Evolutionary conservation across 2,329 filamentous ascomycete species (phyloP), one percentile per base, ranked within the genome.

Genomic region (Stagonosporopsis chrysanthemi): DNA sequence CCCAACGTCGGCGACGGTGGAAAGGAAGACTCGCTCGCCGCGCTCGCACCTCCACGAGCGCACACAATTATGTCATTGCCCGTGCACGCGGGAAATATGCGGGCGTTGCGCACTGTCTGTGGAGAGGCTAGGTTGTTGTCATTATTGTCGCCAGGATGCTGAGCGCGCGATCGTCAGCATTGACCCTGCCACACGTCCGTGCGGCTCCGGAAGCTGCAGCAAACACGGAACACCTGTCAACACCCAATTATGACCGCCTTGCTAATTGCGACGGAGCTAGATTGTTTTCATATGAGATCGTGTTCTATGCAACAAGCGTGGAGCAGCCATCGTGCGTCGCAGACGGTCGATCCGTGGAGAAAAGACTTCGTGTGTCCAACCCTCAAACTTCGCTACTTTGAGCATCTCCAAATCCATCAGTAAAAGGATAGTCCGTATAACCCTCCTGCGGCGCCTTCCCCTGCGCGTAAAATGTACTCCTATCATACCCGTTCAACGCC

Each of bases 341-440:
- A 19, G 19, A 19, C 19, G 19, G 19, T 19, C 19, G 19, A 19
- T 19, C 19, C 19, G 19, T 19, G 19, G 3, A 19, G 19, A 19
- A 19, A 19, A 19, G 19, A 2, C 3, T 19, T 19, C 19, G 19
- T 19, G 19, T 19, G 19, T 3, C 19, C 19, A 19, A 19, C 19
- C 19, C 3, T 19, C 19, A 19, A 19, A 19, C 19, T 19, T 19
- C 19, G 19, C 19, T 19, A 19, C 17, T 12, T 41, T 4, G 15
- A n/a, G 8, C 39, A 12, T 15, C 2, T 6, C 8, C 15, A 19
- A 50, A 41, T 4, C 33, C 42, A 4, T 48, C 39, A 22, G 42
- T 26, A 17, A 53, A 53, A 22, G 55, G 33, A 26, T 58, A 58
- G 14, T 53, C 50, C 11, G 50, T 52, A 39, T 58, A 58, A 1